phyloP scores from a whole-genome alignment of 2,329 filamentous ascomycete species.

The Paramyrothecium sp. region DNA sequence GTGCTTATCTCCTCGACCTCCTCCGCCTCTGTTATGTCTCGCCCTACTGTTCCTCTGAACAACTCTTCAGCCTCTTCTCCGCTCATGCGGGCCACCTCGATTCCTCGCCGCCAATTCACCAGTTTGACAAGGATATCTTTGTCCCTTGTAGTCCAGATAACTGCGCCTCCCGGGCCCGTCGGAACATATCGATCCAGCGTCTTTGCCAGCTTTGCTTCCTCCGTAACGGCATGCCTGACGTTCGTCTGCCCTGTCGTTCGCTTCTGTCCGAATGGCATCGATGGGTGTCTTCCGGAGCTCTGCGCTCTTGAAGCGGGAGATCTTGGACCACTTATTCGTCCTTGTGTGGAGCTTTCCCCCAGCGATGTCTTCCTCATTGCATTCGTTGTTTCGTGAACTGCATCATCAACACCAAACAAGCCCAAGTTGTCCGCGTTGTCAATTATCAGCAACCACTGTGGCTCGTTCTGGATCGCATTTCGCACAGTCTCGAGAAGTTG shows the following conservation, averaged over 20 bases:
- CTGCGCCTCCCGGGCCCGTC: not conserved
- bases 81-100: not conserved
- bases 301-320: too few relatives aligned
- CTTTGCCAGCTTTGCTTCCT: too few relatives aligned
- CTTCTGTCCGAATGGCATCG: too few relatives aligned
- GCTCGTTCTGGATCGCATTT: not conserved
- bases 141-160: not conserved
- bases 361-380: not conserved
- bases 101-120: not conserved
- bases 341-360: too few relatives aligned
- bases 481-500: not conserved
- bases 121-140: not conserved
- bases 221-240: too few relatives aligned
- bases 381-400: not conserved
- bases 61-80: not conserved
- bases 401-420: not conserved
- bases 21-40: not conserved
- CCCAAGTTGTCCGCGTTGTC: not conserved
- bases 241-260: too few relatives aligned
- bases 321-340: too few relatives aligned
- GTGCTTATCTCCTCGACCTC: not conserved
- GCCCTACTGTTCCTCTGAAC: not conserved
- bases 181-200: not conserved
- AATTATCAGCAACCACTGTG: not conserved
- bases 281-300: too few relatives aligned